Evolutionary conservation across 768 basidiomycete species (phyloP).

Genomic region (Termitomyces sp.): DNA sequence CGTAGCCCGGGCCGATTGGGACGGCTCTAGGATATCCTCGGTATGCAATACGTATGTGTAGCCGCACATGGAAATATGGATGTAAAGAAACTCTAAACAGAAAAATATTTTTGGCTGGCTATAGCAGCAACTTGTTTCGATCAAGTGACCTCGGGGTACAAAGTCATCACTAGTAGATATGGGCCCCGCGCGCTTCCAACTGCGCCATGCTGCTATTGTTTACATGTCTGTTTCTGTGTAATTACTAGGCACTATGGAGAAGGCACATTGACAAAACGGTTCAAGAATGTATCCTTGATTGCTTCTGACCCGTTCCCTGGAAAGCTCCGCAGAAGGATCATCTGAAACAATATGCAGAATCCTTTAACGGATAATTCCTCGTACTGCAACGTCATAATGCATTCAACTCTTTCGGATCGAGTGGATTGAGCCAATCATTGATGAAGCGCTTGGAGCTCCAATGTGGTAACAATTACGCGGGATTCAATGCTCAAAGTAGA

Average conservation of each 20-base stretch:
- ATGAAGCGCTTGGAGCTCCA: background rate
- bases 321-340: background rate
- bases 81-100: too few relatives aligned
- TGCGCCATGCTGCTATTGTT: slow-evolving; percentile 4
- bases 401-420: background rate
- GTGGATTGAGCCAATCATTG: background rate
- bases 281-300: too few relatives aligned
- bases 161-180: too few relatives aligned
- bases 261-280: too few relatives aligned
- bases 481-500: too few relatives aligned
- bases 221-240: too few relatives aligned
- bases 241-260: too few relatives aligned
- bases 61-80: too few relatives aligned
- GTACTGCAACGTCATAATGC: background rate
- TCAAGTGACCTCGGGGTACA: slow-evolving; percentile 8
- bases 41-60: too few relatives aligned
- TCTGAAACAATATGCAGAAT: background rate
- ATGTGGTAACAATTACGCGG: background rate
- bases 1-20: background rate
- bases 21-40: too few relatives aligned
- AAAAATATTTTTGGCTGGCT: too few relatives aligned
- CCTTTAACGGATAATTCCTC: background rate
- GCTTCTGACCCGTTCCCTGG: background rate
- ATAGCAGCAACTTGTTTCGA: slow-evolving; percentile 11
- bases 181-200: slow-evolving; percentile 10